Base-by-base conservation (phyloP, 345 rosid genomes). In the Populus ilicifolia region DNA sequence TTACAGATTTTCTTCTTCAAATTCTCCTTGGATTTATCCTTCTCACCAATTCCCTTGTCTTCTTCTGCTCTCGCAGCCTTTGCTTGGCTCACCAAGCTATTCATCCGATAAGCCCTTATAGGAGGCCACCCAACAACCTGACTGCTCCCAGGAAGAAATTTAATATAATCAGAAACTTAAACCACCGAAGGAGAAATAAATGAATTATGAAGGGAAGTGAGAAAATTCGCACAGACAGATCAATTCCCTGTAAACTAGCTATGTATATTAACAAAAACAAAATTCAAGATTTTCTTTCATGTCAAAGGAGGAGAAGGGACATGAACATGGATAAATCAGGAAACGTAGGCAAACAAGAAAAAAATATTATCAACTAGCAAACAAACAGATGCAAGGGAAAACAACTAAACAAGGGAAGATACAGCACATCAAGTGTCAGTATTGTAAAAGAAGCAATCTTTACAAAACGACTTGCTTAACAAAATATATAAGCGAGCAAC, bases 11-110 rank as follows among this genome's bases (percentile, higher is more conserved):
- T 93, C 86, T 89, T 90, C 64, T 89, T 84, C 25, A 59, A 71
- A 70, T 38, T 81, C 84, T 89, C 90, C 72, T 89, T 80, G 16
- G 90, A 78, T 74, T 86, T 89, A 7, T 90, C 92, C 36, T 83
- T 85, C n/a, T 86, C 92, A 36, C 59, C 65, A 61, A 38, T 79
- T 21, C 71, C 81, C 66, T 80, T 84, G 20, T 88, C 92, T 73
- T 89, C 95, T 16, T 84, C 90, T 77, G 82, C 87, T 27, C 87
- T 78, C 23, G 78, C 50, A 11, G 81, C 48, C 71, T 82, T 82
- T 2, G 81, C 84, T 59, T 78, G 81, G 70, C 78, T 78, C 72
- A 64, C 77, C 70, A 82, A 65, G 46, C 76, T 75, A 73, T 82
- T 82, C 59, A 78, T 78, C 76, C 84, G 75, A 21, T 70, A 78